phyloP scores from a whole-genome alignment of 176 grass and related monocot species.

The Olyra latifolia region DNA sequence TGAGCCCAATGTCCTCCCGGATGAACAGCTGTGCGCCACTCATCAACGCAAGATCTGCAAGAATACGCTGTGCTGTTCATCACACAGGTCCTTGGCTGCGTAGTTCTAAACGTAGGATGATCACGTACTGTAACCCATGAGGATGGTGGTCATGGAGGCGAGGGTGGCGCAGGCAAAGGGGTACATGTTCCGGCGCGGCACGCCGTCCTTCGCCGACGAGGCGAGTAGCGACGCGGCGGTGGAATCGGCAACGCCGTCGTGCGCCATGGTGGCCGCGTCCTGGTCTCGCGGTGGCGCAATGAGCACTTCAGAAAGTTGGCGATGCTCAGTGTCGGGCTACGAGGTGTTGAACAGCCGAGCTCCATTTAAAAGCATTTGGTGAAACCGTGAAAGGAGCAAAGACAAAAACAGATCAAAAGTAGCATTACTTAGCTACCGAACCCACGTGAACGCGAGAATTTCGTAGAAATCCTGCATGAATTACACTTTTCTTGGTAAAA shows the following conservation, averaged over 20 bases:
- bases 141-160: slow-evolving; percentile 45
- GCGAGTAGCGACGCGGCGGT: not conserved
- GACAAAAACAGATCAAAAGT: no score
- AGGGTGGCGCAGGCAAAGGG: slow-evolving; percentile 31
- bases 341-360: not conserved
- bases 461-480: no score
- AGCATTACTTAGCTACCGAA: no score
- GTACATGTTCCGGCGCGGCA: slow-evolving; percentile 19
- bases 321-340: not conserved
- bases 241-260: not conserved
- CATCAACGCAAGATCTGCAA: slow-evolving; percentile 51
- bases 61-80: no score
- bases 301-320: not conserved
- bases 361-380: not conserved
- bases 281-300: not conserved
- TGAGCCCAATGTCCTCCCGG: slow-evolving; percentile 38
- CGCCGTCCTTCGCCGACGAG: no score
- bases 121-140: slow-evolving; percentile 45
- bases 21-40: slow-evolving; percentile 66
- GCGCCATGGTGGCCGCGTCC: not conserved
- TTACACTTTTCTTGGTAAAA: not conserved
- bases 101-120: no score
- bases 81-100: not conserved
- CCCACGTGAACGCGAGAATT: no score
- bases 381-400: not conserved